phyloP scores from a whole-genome alignment of 2,329 filamentous ascomycete species.

The Ceratocystis huliohia region DNA sequence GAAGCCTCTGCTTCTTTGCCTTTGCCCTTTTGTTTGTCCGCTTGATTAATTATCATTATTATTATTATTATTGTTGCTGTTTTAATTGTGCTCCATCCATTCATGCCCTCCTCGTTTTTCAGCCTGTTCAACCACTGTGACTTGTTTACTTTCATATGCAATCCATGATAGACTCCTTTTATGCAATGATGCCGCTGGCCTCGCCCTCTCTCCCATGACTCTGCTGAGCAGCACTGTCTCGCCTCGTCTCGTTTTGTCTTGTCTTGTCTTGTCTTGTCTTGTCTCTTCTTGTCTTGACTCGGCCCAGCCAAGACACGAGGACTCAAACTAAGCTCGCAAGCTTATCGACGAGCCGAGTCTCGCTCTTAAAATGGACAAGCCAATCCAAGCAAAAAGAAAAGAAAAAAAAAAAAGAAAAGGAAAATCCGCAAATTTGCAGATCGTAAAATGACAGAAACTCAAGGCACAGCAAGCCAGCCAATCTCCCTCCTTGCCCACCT shows the following conservation, averaged over 20 bases:
- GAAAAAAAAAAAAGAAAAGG: neutral
- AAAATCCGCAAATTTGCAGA: neutral
- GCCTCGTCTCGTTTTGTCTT: slow-evolving; percentile 2
- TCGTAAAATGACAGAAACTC: neutral
- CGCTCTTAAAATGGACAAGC: neutral
- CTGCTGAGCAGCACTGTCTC: neutral
- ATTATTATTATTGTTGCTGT: no score
- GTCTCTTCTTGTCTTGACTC: neutral
- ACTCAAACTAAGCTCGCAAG: neutral
- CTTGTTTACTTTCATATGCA: no score
- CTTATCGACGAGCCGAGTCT: neutral
- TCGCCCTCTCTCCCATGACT: neutral
- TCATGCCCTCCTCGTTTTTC: no score
- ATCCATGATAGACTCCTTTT: no score
- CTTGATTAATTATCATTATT: no score
- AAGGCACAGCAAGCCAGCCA: neutral
- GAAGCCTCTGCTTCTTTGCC: no score
- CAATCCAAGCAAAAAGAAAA: neutral
- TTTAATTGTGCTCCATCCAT: no score
- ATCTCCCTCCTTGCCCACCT: neutral
- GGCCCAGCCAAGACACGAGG: neutral
- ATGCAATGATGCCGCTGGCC: neutral
- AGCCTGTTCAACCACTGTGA: no score
- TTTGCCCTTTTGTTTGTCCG: no score
- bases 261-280: neutral